A percentile compares a stretch with the other conserved stretches of the same genome.
phyloP scores from a whole-genome alignment of 2,329 filamentous ascomycete species.

The Colletotrichum australisinense region DNA sequence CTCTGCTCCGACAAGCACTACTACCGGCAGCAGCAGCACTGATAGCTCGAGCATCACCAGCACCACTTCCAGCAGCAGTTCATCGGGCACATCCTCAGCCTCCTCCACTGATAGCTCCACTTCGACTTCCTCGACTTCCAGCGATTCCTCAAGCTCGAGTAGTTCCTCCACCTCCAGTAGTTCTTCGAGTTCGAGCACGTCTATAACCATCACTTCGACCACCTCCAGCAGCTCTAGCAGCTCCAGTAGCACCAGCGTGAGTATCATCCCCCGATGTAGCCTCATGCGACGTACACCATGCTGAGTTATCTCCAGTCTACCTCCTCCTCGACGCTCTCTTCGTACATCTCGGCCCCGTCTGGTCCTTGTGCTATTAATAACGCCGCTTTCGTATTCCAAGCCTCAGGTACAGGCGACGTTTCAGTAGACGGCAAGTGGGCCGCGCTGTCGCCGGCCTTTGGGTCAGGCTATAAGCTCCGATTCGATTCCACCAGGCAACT shows the following conservation, averaged over 20 bases:
- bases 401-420: background rate
- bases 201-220: background rate
- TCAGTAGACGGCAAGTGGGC: background rate
- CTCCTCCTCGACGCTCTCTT: no score
- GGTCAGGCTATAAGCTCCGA: background rate
- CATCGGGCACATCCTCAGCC: background rate
- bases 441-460: background rate
- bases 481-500: background rate
- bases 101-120: background rate
- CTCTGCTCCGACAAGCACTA: background rate
- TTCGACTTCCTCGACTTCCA: background rate
- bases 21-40: background rate
- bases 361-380: background rate
- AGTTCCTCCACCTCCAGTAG: background rate
- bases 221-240: no score
- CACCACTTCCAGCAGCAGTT: background rate
- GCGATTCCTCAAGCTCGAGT: background rate
- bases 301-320: no score
- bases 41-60: background rate
- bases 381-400: background rate
- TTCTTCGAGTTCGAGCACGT: background rate
- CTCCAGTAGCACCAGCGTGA: background rate
- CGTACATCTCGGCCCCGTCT: background rate
- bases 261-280: background rate
- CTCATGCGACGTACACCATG: background rate